Evolutionary conservation across 345 rosid genomes (phyloP).

Genomic region (Brassica rapa): DNA sequence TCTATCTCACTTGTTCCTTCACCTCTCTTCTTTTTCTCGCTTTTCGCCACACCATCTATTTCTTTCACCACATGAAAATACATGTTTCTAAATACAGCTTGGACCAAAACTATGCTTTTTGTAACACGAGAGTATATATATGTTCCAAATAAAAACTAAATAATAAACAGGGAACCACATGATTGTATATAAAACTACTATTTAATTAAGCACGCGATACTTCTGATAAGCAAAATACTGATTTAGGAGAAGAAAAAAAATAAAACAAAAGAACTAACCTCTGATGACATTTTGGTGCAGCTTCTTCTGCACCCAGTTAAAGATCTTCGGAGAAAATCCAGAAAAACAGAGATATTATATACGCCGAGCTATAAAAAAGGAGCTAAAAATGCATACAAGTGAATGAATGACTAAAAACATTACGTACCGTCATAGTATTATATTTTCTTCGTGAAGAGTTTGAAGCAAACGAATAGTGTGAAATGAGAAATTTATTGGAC

Average conservation of each 20-base stretch:
- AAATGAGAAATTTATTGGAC: slow-evolving; percentile 10
- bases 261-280: slow-evolving; percentile 48
- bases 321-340: slow-evolving; percentile 46
- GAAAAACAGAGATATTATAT: slow-evolving; percentile 3
- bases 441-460: not conserved
- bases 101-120: not conserved
- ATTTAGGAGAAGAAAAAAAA: not conserved
- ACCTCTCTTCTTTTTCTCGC: slow-evolving; percentile 55
- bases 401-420: not conserved
- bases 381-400: not conserved
- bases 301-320: slow-evolving; percentile 87
- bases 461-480: slow-evolving; percentile 14
- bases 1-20: slow-evolving; percentile 54
- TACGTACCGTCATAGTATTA: slow-evolving; percentile 36
- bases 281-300: slow-evolving; percentile 58
- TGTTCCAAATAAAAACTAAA: slow-evolving; percentile 14
- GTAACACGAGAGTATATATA: not conserved
- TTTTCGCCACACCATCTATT: slow-evolving; percentile 50
- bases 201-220: not conserved
- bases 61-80: slow-evolving; percentile 18
- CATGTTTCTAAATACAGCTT: not conserved
- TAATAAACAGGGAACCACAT: slow-evolving; percentile 16
- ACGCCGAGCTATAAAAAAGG: no score
- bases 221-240: not conserved
- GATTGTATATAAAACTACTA: slow-evolving; percentile 18